Evolutionary conservation across 2,329 filamentous ascomycete genomes (phyloP), one percentile per base, ranked within the genome.

Genomic region (Venturiaceae sp.): DNA sequence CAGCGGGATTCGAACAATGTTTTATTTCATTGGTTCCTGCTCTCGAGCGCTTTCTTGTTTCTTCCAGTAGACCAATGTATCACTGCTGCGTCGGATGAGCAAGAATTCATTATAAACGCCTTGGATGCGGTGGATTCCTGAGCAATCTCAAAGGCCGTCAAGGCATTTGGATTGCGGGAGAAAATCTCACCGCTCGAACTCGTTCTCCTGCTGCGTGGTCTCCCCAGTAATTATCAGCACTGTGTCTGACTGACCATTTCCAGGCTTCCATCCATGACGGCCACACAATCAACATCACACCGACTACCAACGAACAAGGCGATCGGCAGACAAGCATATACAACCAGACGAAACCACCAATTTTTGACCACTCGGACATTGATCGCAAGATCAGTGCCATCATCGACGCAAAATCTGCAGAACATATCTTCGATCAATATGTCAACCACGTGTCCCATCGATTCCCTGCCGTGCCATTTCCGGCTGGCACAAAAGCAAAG

Each of bases 381-480:
- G 68, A 65, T 47, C 61, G 63, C 21, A 60, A 70, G 5, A 72
- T 79, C 59, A 72, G 77, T 62, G 64, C 65, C 2, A 67, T 86
- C 16, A 73, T 87, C 61, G 75, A 75, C 58, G 71, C 74, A 4
- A 75, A 80, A 5, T 69, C 73, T 3, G 83, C 82, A 0, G 72
- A 75, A n/a, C 74, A 74, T 21, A 74, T 85, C n/a, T 85, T 85
- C 64, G 68, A 78, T 3, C 75, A 79, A 13, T 86, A 82, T 63
- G 71, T 79, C 34, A 73, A 76, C 19, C 72, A 80, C 3, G 78
- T 85, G 67, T 75, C 76, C 30, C 75, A 77, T 0, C 75, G 79
- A 53, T 76, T 85, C 59, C 83, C 83, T 0, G 75, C 81, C 19
- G 80, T 86, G 5, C 77, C 82, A 2, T 81, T 86, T 54, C 73